A percentile compares a stretch with the other conserved stretches of the same genome.
phyloP scores from a whole-genome alignment of 2,329 filamentous ascomycete species.

The Arthrinium puccinioides region DNA sequence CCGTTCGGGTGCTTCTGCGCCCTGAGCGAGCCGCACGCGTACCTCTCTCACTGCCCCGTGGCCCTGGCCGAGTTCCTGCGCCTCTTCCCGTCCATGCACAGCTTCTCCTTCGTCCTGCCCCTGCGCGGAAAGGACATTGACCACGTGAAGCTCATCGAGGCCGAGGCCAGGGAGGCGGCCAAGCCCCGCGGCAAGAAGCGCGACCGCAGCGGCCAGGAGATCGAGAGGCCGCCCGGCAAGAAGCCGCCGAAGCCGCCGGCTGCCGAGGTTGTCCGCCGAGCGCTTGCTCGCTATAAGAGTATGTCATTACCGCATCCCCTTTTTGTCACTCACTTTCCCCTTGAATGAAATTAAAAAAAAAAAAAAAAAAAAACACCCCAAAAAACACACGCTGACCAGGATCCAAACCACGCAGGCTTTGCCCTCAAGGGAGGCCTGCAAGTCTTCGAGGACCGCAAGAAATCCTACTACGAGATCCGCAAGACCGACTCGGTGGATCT shows the following conservation, averaged over 20 bases:
- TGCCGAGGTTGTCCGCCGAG: too few relatives aligned
- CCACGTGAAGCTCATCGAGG: too few relatives aligned
- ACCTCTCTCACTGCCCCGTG: conserved; percentile 7
- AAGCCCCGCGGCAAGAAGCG: neutral
- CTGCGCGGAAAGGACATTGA: too few relatives aligned
- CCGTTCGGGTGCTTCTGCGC: neutral
- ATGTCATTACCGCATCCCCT: too few relatives aligned
- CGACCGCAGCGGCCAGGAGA: neutral
- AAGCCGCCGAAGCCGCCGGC: neutral
- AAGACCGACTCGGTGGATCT: neutral
- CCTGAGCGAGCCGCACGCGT: neutral
- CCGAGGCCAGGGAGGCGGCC: neutral
- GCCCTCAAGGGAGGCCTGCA: conserved; percentile 6
- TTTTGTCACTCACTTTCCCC: neutral
- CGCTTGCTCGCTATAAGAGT: too few relatives aligned
- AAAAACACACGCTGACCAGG: neutral
- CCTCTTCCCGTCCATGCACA: conserved; percentile 17
- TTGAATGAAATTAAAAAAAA: conserved; percentile 1
- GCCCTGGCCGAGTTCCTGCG: conserved; percentile 14
- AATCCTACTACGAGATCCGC: conserved; percentile 13
- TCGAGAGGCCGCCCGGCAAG: neutral
- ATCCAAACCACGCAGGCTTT: conserved; percentile 8
- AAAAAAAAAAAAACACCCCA: too few relatives aligned
- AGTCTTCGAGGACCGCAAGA: conserved; percentile 10
- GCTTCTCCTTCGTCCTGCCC: conserved; percentile 21